phyloP scores from a whole-genome alignment of 1,284 basidiomycete species.

The Inonotus obliquus region DNA sequence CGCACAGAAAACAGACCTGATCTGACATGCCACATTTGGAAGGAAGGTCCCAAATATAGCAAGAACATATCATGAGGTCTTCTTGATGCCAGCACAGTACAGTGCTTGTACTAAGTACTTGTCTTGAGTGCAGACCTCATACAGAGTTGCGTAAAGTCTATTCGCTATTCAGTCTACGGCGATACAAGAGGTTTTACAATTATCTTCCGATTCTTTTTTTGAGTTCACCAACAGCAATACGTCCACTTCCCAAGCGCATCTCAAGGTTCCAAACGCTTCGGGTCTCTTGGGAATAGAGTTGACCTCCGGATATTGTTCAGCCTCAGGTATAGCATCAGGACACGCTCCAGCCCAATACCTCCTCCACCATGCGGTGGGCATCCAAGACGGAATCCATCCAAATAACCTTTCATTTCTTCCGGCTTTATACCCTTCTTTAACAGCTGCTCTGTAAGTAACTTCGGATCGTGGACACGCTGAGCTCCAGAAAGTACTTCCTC shows the following conservation, averaged over 20 bases:
- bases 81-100: not conserved
- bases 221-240: not conserved
- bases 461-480: slow-evolving; percentile 93
- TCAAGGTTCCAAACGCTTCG: slow-evolving; percentile 74
- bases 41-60: not conserved
- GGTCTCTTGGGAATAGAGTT: slow-evolving; percentile 93
- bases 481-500: slow-evolving; percentile 98
- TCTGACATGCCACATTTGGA: slow-evolving; percentile 3
- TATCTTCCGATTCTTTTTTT: not conserved
- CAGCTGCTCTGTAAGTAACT: slow-evolving; percentile 83
- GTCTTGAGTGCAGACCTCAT: too few species aligned
- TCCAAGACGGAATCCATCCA: slow-evolving; percentile 93
- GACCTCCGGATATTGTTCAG: slow-evolving; percentile 94
- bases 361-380: slow-evolving; percentile 88
- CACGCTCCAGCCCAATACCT: slow-evolving; percentile 89
- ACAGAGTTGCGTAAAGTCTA: not conserved
- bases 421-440: slow-evolving; percentile 78
- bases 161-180: not conserved
- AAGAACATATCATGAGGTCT: not conserved
- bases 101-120: not conserved
- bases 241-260: not conserved
- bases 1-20: not conserved
- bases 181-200: not conserved
- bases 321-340: slow-evolving; percentile 93
- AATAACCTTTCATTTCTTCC: slow-evolving; percentile 82